These are phyloP conservation scores for Anethum foeniculum DNA, from an alignment of 140 eudicot species.

Conservation along the genomic window DNA sequence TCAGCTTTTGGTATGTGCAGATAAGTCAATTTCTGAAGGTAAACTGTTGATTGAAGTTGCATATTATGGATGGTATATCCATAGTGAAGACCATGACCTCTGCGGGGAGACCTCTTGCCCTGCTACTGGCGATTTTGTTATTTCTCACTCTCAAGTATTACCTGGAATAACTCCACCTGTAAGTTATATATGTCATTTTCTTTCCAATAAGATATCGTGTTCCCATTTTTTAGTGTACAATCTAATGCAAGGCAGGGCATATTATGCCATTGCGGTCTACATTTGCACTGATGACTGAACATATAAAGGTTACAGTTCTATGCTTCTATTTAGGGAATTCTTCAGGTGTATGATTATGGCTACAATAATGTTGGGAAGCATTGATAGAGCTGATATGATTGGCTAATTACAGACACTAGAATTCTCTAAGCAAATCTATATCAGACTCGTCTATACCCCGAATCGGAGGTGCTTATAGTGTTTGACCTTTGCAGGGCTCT, in stretches of 20 bases:
- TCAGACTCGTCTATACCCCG: background rate
- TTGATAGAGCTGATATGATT: background rate
- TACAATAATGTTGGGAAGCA: background rate
- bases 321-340: background rate
- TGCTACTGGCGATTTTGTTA: constrained; percentile 50
- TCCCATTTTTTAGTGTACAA: background rate
- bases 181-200: constrained; percentile 26
- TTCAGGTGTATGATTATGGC: background rate
- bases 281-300: background rate
- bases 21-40: constrained; percentile 50
- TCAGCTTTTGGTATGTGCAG: constrained; percentile 24
- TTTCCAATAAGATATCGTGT: too few relatives aligned
- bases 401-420: background rate
- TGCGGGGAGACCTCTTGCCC: constrained; percentile 73
- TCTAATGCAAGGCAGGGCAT: background rate
- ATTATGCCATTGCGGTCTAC: background rate
- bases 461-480: background rate
- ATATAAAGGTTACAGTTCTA: background rate
- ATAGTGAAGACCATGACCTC: constrained; percentile 56
- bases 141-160: constrained; percentile 63
- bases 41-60: constrained; percentile 54
- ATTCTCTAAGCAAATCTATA: background rate
- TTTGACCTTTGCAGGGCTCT: constrained; percentile 26
- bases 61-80: constrained; percentile 39
- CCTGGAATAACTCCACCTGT: constrained; percentile 90